Conservation (phyloP, 331 rosid species). For the Spiraea crenata region DNA sequence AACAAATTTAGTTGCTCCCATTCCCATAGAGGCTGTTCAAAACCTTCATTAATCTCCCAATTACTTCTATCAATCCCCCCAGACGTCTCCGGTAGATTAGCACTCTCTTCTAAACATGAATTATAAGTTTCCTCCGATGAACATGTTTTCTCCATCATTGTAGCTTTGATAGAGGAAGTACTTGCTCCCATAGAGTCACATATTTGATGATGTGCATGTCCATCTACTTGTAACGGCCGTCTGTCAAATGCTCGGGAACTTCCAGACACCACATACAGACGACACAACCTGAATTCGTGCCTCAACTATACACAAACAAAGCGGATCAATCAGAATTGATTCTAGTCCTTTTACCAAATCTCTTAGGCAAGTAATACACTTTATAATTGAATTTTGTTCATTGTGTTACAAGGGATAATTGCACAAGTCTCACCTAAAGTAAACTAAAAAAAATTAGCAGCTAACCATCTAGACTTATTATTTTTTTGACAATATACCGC, state of each 20-base stretch:
- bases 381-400: too few relatives aligned
- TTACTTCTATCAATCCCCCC: constrained; percentile 21
- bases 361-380: too few relatives aligned
- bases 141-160: constrained; percentile 26
- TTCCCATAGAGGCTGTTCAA: constrained; percentile 50
- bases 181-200: constrained; percentile 7
- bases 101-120: constrained; percentile 33
- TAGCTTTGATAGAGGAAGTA: constrained; percentile 10
- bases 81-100: constrained; percentile 2
- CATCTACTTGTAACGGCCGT: constrained; percentile 40
- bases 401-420: too few relatives aligned
- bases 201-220: constrained; percentile 8
- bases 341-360: too few relatives aligned
- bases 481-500: too few relatives aligned
- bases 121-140: constrained; percentile 38
- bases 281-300: constrained; percentile 75
- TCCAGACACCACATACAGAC: constrained; percentile 77
- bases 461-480: too few relatives aligned
- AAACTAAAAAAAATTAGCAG: too few relatives aligned
- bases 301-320: constrained; percentile 50
- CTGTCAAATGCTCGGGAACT: constrained; percentile 66
- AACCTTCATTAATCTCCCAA: constrained; percentile 27
- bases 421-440: too few relatives aligned
- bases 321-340: not conserved
- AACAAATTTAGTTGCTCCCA: constrained; percentile 53